Base-by-base conservation (phyloP, 1,139 yeast genomes). In the Candida sp. region DNA sequence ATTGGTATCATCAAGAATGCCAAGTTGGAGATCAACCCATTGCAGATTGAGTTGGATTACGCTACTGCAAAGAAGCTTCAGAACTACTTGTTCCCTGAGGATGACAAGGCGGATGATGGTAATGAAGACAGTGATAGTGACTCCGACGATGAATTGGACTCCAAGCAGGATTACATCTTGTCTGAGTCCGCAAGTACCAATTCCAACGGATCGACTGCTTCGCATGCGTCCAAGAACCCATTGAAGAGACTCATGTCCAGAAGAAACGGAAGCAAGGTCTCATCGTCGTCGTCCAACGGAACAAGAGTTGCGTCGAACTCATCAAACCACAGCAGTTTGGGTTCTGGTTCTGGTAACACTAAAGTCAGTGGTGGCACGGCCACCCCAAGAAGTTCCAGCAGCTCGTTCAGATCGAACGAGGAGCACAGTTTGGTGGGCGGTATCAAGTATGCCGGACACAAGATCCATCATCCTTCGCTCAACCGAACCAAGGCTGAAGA, bases 31-130 rank as follows among this genome's bases (percentile, higher is more conserved):
- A 64, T 90, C 37, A 84, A 83, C 56, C 97, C 98, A 0, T 64
- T 91, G 49, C 81, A 84, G 56, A 71, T 92, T 33, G 91, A 88
- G 61, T 70, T 92, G 58, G 97, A 92, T 59, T 85, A 86, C 61
- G 70, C 72, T 3, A 82, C 93, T 0, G 87, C 92, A 1, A 82
- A 81, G 52, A 75, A 75, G 53, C 62, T 92, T 26, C 80, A 87
- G 63, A 77, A 77, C 9, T 92, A 88, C 62, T 64, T 88, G 40
- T 87, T 89, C 67, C 94, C 94, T 0, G 71, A 77, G 23, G 69
- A 68, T 34, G 66, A 69, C 1, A 53, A 54, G 5, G 55, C 49
- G 12, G 55, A 54, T 2, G 51, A 31, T 11, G 48, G 49, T 26
- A 46, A 45, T 37, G 50, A 38, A 23, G 38, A 44, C 6, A 51